These are phyloP conservation scores for Saccharomyces pastorianus DNA, from an alignment of 1,139 yeast species.

Conservation along the genomic window DNA sequence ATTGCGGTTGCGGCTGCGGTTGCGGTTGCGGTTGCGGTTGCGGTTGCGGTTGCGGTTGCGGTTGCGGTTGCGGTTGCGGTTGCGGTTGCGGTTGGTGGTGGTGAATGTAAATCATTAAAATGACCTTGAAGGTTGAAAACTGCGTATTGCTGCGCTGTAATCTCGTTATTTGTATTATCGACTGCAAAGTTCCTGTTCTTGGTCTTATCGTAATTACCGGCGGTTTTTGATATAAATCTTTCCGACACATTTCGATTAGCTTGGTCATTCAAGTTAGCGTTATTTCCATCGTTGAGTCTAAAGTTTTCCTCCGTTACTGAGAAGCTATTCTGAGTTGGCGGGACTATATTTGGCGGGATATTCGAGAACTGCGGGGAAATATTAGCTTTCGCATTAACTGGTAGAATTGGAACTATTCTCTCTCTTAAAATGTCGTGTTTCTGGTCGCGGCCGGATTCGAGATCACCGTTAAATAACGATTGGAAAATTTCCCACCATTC, in stretches of 20 bases:
- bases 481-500: constrained; percentile 51
- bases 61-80: constrained; percentile 8
- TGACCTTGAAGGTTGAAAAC: constrained; percentile 9
- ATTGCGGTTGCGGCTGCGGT: constrained; percentile 2
- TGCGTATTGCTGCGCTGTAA: not conserved
- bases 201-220: not conserved
- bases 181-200: not conserved
- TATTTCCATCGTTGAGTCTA: not conserved
- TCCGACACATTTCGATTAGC: not conserved
- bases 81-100: constrained; percentile 13
- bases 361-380: constrained; percentile 21
- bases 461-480: constrained; percentile 37
- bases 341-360: constrained; percentile 1
- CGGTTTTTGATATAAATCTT: not conserved
- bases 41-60: constrained; percentile 11
- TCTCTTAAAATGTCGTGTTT: constrained; percentile 11
- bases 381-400: constrained; percentile 29
- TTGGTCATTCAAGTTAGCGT: not conserved
- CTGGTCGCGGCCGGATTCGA: constrained; percentile 26
- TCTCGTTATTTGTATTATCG: not conserved
- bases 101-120: constrained; percentile 8
- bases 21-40: constrained; percentile 7
- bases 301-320: not conserved
- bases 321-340: not conserved
- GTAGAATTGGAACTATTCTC: constrained; percentile 18